These are phyloP conservation scores for Irpex sp. DNA, from an alignment of 1,284 basidiomycete species.

Conservation along the genomic window DNA sequence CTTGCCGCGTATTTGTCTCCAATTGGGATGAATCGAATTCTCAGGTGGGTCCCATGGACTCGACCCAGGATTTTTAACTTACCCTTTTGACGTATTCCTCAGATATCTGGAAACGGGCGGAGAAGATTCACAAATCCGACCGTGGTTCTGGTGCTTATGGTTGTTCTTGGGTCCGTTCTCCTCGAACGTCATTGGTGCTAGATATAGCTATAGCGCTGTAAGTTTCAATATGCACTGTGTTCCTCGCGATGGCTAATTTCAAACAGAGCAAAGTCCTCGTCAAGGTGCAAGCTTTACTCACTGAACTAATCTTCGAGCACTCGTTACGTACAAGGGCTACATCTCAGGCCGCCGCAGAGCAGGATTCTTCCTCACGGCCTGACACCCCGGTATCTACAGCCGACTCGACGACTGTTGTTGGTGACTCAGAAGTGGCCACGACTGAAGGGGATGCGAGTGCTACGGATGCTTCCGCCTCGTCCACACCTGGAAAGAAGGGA, in stretches of 20 bases:
- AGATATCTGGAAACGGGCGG: constrained; percentile 42
- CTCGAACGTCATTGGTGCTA: constrained; percentile 35
- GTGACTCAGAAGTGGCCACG: constrained; percentile 7
- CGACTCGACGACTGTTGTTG: neutral
- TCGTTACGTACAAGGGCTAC: constrained; percentile 53
- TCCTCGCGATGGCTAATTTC: neutral
- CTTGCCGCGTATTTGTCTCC: neutral
- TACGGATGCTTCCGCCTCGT: neutral
- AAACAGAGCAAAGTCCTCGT: constrained; percentile 31
- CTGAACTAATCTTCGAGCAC: constrained; percentile 64
- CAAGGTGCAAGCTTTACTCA: constrained; percentile 55
- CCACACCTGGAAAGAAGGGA: constrained; percentile 5
- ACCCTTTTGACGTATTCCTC: neutral
- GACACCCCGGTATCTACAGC: constrained; percentile 2
- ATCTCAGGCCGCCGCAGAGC: neutral
- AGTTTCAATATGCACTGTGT: constrained; percentile 5
- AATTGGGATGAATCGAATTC: constrained; percentile 31
- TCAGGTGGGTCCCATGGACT: constrained; percentile 20
- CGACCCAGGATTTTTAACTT: neutral
- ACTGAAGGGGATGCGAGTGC: neutral
- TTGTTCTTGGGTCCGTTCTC: constrained; percentile 49
- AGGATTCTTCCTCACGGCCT: neutral
- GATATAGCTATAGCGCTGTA: constrained; percentile 28
- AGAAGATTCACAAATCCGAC: constrained; percentile 32
- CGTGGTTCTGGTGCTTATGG: constrained; percentile 63